Evolutionary conservation across 108 stramenopile genomes (phyloP).

Genomic region (Skeletonema marinoi): DNA sequence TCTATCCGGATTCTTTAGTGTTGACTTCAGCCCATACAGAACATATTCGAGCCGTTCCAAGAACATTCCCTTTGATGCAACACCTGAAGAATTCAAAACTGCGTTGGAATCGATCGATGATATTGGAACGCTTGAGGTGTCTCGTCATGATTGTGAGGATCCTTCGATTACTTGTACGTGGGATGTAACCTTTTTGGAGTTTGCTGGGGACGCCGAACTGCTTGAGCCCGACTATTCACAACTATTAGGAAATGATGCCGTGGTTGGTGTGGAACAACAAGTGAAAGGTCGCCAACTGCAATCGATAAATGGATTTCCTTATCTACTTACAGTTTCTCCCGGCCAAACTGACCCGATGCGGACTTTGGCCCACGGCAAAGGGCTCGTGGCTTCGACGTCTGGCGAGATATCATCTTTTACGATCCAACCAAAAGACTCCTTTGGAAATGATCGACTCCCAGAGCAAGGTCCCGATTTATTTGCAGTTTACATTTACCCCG

Average conservation of each 20-base stretch:
- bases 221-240: slow-evolving; percentile 27
- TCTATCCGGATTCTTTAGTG: slow-evolving; percentile 36
- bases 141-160: slow-evolving; percentile 33
- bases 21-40: slow-evolving; percentile 13
- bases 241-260: slow-evolving; percentile 47
- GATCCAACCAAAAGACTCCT: slow-evolving; percentile 74
- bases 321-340: slow-evolving; percentile 48
- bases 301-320: slow-evolving; percentile 66
- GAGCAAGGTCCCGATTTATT: slow-evolving; percentile 44
- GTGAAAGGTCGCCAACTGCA: slow-evolving; percentile 25
- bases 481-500: slow-evolving; percentile 52
- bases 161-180: slow-evolving; percentile 52
- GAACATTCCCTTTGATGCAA: slow-evolving; percentile 38
- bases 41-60: slow-evolving; percentile 8
- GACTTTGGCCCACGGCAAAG: slow-evolving; percentile 66
- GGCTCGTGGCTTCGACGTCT: slow-evolving; percentile 59
- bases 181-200: slow-evolving; percentile 51
- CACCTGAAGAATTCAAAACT: slow-evolving; percentile 23
- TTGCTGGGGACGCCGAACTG: slow-evolving; percentile 29
- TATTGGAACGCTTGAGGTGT: slow-evolving; percentile 40
- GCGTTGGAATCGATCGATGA: slow-evolving; percentile 40
- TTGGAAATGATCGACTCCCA: slow-evolving; percentile 66
- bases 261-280: slow-evolving; percentile 34
- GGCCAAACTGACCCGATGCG: slow-evolving; percentile 43
- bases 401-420: slow-evolving; percentile 56